Conservation (phyloP, 257 asterid genomes). For the Handroanthus guayacan region DNA sequence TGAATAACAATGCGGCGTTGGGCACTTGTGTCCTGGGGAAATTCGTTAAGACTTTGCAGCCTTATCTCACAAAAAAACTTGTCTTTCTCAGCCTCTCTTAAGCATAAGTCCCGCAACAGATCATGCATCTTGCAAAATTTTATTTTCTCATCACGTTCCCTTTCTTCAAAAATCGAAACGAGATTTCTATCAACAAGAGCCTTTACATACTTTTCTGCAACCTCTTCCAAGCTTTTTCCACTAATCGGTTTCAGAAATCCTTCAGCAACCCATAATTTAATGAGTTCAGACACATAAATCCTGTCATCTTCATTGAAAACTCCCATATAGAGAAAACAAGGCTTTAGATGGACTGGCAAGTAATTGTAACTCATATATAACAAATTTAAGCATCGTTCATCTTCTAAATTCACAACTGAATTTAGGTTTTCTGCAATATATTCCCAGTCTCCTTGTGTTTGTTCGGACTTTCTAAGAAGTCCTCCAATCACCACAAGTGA, state of each 20-base stretch:
- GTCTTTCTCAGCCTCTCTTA: too few relatives aligned
- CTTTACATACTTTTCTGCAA: too few relatives aligned
- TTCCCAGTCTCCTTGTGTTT: neutral
- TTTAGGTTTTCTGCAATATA: constrained; percentile 26
- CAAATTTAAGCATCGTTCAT: constrained; percentile 3
- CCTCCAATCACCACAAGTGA: constrained; percentile 34
- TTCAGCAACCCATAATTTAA: constrained; percentile 28
- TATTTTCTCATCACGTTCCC: too few relatives aligned
- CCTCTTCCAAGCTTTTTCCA: too few relatives aligned
- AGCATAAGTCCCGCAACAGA: too few relatives aligned
- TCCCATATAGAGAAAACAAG: constrained; percentile 29
- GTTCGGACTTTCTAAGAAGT: neutral
- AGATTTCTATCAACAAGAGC: too few relatives aligned
- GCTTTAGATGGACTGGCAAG: constrained; percentile 17
- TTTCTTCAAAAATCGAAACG: too few relatives aligned
- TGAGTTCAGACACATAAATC: constrained; percentile 1
- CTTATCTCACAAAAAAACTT: too few relatives aligned
- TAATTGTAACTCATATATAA: neutral
- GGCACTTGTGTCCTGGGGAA: too few relatives aligned
- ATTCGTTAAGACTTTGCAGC: too few relatives aligned
- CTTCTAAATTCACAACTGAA: constrained; percentile 21
- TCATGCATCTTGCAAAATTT: too few relatives aligned
- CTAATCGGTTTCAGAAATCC: constrained; percentile 11
- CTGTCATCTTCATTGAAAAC: neutral
- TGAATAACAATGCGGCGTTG: neutral